phyloP scores from a whole-genome alignment of 805 yeast genomes.

The Metschnikowia matae region DNA sequence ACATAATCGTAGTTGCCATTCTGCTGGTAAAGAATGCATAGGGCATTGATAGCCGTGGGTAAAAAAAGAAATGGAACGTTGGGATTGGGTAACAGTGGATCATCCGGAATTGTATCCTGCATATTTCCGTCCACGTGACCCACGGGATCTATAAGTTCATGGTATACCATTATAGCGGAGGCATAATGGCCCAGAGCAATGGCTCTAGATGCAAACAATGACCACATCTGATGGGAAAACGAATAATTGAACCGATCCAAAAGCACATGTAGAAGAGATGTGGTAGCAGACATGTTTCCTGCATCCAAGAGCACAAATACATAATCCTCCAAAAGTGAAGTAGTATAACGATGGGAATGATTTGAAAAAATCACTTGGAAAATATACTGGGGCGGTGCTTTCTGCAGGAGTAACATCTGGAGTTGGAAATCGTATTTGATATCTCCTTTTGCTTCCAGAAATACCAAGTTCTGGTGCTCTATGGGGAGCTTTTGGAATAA shows the following conservation, averaged over 20 bases:
- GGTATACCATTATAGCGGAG: constrained; percentile 34
- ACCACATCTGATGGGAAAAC: constrained; percentile 35
- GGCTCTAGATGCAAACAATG: constrained; percentile 23
- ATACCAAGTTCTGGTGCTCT: neutral
- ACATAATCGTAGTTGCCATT: constrained; percentile 24
- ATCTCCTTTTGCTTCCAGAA: neutral
- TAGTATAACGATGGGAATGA: constrained; percentile 5
- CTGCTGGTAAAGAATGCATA: constrained; percentile 28
- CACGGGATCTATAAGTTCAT: constrained; percentile 32
- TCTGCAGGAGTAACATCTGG: constrained; percentile 4
- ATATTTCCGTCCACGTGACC: constrained; percentile 5
- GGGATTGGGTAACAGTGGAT: constrained; percentile 11
- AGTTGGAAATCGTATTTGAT: constrained; percentile 2
- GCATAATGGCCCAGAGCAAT: constrained; percentile 22
- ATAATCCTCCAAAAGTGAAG: constrained; percentile 21
- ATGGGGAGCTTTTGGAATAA: neutral
- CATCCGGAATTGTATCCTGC: too few species aligned
- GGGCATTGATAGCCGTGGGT: constrained; percentile 22
- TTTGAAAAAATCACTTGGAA: constrained; percentile 9
- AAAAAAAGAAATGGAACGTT: constrained; percentile 32
- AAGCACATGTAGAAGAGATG: constrained; percentile 27
- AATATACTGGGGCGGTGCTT: neutral
- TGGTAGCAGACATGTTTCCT: constrained; percentile 23
- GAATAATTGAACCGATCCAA: constrained; percentile 13
- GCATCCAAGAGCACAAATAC: constrained; percentile 19